Conservation (phyloP, 116 monocot genomes). For the Cymodocea nodosa region DNA sequence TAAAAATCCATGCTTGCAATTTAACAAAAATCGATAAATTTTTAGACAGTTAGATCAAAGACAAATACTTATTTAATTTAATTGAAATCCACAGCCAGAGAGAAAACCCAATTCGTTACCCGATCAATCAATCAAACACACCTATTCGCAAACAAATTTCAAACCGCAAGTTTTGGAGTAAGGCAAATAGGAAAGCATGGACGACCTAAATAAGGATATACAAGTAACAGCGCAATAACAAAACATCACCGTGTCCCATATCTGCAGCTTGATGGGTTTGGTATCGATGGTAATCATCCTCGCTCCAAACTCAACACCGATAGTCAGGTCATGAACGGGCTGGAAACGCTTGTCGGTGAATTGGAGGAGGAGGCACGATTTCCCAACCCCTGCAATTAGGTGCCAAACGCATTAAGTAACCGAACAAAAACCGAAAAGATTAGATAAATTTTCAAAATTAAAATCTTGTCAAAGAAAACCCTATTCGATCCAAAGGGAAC, state of each 20-base stretch:
- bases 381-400: conserved; percentile 60
- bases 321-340: conserved; percentile 90
- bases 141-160: not conserved
- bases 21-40: no score
- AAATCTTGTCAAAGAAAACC: not conserved
- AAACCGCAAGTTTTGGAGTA: not conserved
- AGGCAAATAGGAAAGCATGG: not conserved
- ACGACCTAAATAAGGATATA: not conserved
- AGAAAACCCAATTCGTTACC: no score
- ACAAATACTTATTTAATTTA: no score
- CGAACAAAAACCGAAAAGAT: no score
- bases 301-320: conserved; percentile 92
- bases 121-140: no score
- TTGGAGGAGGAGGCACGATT: conserved; percentile 93
- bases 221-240: not conserved
- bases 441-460: no score
- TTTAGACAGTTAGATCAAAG: no score
- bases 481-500: not conserved
- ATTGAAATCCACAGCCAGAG: no score
- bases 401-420: not conserved
- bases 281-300: conserved; percentile 90
- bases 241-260: conserved; percentile 73
- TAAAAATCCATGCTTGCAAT: no score
- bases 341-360: conserved; percentile 95
- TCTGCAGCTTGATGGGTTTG: conserved; percentile 92